Conservation (phyloP, 345 rosid species). For the Syzygium jambos region DNA sequence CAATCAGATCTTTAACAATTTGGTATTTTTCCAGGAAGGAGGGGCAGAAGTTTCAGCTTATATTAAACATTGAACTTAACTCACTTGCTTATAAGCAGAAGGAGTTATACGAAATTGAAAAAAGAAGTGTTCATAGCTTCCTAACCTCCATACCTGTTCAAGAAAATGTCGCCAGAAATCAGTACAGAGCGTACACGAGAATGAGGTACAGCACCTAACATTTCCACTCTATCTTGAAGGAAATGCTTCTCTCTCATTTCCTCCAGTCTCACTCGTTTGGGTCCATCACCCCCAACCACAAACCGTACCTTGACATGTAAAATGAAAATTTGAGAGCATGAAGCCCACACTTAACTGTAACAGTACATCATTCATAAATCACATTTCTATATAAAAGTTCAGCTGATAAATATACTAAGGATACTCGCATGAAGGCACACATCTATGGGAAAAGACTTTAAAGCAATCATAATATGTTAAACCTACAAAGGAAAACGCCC, state of each 20-base stretch:
- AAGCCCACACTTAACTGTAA: background rate
- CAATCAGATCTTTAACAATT: background rate
- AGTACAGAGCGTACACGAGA: constrained; percentile 74
- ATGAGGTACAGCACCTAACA: constrained; percentile 92
- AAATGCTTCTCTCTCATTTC: constrained; percentile 99
- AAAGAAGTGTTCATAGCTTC: background rate
- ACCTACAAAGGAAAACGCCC: background rate
- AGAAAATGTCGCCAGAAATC: constrained; percentile 78
- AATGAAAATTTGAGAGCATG: background rate
- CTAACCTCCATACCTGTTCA: constrained; percentile 40
- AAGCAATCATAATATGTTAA: background rate
- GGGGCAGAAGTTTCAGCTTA: background rate
- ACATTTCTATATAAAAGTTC: background rate
- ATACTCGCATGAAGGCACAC: background rate
- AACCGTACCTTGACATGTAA: constrained; percentile 59
- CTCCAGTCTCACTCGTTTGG: constrained; percentile 78
- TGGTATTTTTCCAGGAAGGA: background rate
- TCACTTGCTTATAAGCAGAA: background rate
- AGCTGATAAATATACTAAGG: background rate
- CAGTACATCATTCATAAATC: background rate
- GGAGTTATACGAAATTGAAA: background rate
- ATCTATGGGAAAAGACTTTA: background rate
- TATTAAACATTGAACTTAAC: background rate
- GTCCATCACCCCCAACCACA: constrained; percentile 94
- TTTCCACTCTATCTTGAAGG: constrained; percentile 91